These are phyloP conservation scores for Candida tetrigidarum DNA, from an alignment of 1,139 yeast species.

Conservation along the genomic window DNA sequence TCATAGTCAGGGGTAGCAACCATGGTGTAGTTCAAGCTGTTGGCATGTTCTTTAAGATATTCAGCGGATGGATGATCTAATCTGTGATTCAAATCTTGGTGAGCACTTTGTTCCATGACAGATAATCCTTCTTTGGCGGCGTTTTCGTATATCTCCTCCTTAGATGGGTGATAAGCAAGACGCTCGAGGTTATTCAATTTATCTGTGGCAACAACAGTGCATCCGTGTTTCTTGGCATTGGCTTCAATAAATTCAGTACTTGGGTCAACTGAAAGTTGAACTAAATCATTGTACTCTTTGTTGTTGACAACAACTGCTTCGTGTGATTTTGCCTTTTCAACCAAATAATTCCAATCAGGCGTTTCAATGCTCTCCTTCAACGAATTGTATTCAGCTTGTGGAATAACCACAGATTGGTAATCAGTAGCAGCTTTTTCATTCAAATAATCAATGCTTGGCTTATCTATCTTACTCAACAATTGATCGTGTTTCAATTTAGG, in stretches of 20 bases:
- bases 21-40: constrained; percentile 21
- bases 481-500: constrained; percentile 25
- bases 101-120: constrained; percentile 14
- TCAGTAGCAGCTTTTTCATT: constrained; percentile 29
- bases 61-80: constrained; percentile 24
- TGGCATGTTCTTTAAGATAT: constrained; percentile 25
- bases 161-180: constrained; percentile 20
- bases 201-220: constrained; percentile 21
- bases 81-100: constrained; percentile 17
- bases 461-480: constrained; percentile 21
- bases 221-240: constrained; percentile 24
- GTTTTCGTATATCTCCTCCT: constrained; percentile 23
- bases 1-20: constrained; percentile 28
- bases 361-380: constrained; percentile 17
- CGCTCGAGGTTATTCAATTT: constrained; percentile 24
- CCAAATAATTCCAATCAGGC: constrained; percentile 33
- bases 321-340: constrained; percentile 25
- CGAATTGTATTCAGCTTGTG: constrained; percentile 23
- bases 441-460: constrained; percentile 35
- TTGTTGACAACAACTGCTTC: constrained; percentile 23
- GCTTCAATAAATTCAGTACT: constrained; percentile 27
- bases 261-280: constrained; percentile 23
- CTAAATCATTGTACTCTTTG: constrained; percentile 21
- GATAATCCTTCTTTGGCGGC: constrained; percentile 24
- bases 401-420: constrained; percentile 27